Conservation (phyloP, 352 stramenopile genomes). For the Phytophthora quininea region DNA sequence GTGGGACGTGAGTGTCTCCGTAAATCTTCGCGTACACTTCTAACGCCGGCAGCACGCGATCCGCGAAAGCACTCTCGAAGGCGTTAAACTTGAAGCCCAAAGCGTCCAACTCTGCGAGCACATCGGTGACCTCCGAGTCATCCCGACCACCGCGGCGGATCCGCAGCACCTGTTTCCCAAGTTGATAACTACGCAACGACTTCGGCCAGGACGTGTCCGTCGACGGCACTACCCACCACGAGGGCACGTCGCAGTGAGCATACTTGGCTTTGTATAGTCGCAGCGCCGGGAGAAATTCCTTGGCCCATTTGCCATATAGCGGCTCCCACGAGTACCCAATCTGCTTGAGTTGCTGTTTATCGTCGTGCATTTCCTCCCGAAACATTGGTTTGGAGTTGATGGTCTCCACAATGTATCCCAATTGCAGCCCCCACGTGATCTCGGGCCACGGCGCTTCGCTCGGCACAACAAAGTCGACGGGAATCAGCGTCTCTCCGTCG, state of each 20-base stretch:
- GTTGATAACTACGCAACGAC: conserved; percentile 71
- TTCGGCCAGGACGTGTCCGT: conserved; percentile 70
- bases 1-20: conserved; percentile 87
- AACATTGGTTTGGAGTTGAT: conserved; percentile 58
- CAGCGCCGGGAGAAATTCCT: conserved; percentile 70
- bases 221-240: conserved; percentile 54
- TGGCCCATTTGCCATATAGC: conserved; percentile 66
- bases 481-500: conserved; percentile 41
- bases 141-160: conserved; percentile 55
- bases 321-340: conserved; percentile 64
- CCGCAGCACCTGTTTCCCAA: conserved; percentile 86
- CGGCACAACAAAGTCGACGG: conserved; percentile 62
- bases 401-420: conserved; percentile 64
- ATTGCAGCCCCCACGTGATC: conserved; percentile 35
- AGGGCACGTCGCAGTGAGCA: conserved; percentile 90
- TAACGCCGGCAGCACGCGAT: conserved; percentile 74
- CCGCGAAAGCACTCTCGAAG: conserved; percentile 61
- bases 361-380: conserved; percentile 36
- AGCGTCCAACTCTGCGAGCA: conserved; percentile 58
- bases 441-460: conserved; percentile 53
- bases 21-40: conserved; percentile 85
- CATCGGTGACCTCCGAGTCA: conserved; percentile 50
- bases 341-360: conserved; percentile 49
- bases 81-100: conserved; percentile 77
- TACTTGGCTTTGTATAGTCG: conserved; percentile 81